A percentile compares a stretch with the other conserved stretches of the same genome.
Evolutionary conservation across 805 yeast genomes (phyloP).

Genomic region (Kodamaea fukazawae): DNA sequence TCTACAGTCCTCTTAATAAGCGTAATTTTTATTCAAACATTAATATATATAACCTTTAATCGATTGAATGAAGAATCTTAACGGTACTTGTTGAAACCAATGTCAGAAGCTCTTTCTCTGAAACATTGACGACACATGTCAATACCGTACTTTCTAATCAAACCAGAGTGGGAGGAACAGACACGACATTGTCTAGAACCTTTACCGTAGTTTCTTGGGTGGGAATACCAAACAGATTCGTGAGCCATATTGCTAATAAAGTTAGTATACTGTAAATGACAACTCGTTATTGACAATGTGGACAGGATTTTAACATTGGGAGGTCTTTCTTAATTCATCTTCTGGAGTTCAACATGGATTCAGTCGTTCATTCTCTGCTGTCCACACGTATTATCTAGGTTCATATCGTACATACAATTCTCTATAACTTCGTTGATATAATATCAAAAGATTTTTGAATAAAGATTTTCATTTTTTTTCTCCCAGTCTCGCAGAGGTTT

Average conservation of each 20-base stretch:
- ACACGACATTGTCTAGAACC: slow-evolving; percentile 99
- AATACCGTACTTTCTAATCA: slow-evolving; percentile 99
- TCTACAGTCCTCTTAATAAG: no score
- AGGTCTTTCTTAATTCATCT: not conserved
- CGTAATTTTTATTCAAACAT: slow-evolving; percentile 7
- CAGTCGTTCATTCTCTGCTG: not conserved
- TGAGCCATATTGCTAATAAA: slow-evolving; percentile 83
- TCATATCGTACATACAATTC: slow-evolving; percentile 16
- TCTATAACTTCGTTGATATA: slow-evolving; percentile 18
- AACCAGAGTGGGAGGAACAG: slow-evolving; percentile 98
- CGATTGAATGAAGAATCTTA: slow-evolving; percentile 40
- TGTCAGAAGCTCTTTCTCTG: slow-evolving; percentile 99
- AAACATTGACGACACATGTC: slow-evolving; percentile 99
- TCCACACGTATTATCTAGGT: not conserved
- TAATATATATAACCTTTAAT: slow-evolving; percentile 9
- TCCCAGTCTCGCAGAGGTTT: slow-evolving; percentile 2
- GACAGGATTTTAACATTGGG: no score
- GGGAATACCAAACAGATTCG: slow-evolving; percentile 99
- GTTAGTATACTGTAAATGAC: slow-evolving; percentile 30
- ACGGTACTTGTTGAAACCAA: slow-evolving; percentile 99
- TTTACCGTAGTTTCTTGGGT: slow-evolving; percentile 99
- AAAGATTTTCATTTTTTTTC: slow-evolving; percentile 7
- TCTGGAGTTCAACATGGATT: not conserved
- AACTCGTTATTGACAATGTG: no score
- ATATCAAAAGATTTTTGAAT: slow-evolving; percentile 9